Percentiles rank a stretch among this genome's conserved stretches.
Evolutionary conservation across 169 alveolate species (phyloP).

Genomic region (Toxoplasma gondii): DNA sequence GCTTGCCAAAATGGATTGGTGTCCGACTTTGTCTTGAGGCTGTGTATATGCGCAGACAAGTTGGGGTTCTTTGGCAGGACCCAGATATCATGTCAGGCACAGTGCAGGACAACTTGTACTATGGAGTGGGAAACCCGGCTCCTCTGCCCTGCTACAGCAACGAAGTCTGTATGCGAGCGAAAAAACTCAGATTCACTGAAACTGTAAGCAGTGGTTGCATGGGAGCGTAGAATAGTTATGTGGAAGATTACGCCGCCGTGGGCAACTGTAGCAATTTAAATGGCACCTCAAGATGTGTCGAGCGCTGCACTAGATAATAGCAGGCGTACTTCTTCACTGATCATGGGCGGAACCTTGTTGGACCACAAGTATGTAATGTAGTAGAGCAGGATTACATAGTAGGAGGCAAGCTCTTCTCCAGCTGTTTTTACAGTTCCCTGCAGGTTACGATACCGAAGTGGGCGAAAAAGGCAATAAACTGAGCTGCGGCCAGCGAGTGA

Average conservation of each 20-base stretch:
- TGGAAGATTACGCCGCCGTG: not conserved
- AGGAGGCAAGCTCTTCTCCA: too few relatives aligned
- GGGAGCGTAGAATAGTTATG: not conserved
- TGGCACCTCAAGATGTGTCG: too few relatives aligned
- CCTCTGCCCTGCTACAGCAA: not conserved
- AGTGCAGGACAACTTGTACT: not conserved
- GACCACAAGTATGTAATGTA: too few relatives aligned
- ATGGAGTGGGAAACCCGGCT: not conserved
- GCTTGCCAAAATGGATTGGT: not conserved
- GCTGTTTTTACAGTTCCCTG: not conserved
- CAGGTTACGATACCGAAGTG: not conserved
- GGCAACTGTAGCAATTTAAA: too few relatives aligned
- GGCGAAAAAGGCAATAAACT: not conserved
- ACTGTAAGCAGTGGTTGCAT: not conserved
- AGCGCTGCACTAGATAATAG: too few relatives aligned
- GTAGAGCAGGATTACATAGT: too few relatives aligned
- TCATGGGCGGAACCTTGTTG: too few relatives aligned
- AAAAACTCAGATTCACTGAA: not conserved
- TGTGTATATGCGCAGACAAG: not conserved
- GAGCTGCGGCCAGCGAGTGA: constrained; percentile 20
- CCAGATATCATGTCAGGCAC: not conserved
- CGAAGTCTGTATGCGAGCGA: constrained; percentile 2
- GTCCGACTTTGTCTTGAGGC: not conserved
- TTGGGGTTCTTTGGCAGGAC: not conserved
- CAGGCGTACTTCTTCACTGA: too few relatives aligned